Evolutionary conservation across 2,329 filamentous ascomycete genomes (phyloP), one percentile per base, ranked within the genome.

Genomic region (Calonectria pseudoreteaudii): DNA sequence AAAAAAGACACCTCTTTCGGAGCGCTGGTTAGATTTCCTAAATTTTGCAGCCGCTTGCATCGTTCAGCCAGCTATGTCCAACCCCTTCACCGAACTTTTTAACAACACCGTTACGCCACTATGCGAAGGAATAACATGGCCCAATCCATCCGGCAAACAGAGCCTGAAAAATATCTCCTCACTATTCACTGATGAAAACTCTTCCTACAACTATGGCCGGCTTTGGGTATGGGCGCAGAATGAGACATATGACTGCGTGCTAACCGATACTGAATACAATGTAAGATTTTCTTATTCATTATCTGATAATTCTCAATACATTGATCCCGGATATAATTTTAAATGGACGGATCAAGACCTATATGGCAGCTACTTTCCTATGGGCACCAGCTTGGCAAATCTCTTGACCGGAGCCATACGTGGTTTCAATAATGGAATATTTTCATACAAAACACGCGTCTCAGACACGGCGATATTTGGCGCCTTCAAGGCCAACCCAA

Each of bases 181-280:
- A 7, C 8, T 34, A 10, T 34, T 34, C 11, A 11, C 31, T 34
- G 31, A 11, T 10, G 7, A 34, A 2, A 5, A 64, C 13, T 47
- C 20, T 28, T 3, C 6, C 10, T 65, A 65, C 38, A 66, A 66
- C 10, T 20, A 66, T 7, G 64, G 64, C n/a, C 30, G 47, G 8
- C 6, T 66, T 30, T 66, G 64, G 64, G 64, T 66, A 10, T 52
- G 44, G 44, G 44, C 64, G 13, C 64, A 66, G n/a, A 52, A 52
- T n/a, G 6, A 4, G 1, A 52, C n/a, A 0, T 66, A 66, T 14
- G 47, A 66, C 28, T 66, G 64, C 64, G 8, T 66, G 2, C n/a
- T 66, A n/a, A 65, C 64, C 14, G 64, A 66, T 31, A 66, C 64
- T 0, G 7, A 66, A 66, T 66, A 66, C 16, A 7, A 52, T 8